A percentile compares a stretch with the other conserved stretches of the same genome.
phyloP scores from a whole-genome alignment of 805 yeast species.

The Ogataea salicorniae region DNA sequence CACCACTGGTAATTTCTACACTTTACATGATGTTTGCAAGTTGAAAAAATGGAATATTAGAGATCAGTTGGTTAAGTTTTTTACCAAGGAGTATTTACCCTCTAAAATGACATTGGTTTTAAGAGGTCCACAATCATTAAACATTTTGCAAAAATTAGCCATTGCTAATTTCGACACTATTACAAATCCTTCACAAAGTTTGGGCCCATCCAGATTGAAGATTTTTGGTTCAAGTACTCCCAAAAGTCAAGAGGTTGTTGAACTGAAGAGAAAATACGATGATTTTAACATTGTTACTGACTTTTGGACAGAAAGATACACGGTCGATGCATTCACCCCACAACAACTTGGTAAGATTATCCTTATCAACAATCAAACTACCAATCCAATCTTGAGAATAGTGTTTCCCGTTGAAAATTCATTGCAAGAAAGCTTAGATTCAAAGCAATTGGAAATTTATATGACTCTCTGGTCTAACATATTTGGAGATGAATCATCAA shows the following conservation, averaged over 20 bases:
- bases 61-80: conserved; percentile 35
- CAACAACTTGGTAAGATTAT: conserved; percentile 27
- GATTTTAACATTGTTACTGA: conserved; percentile 7
- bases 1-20: conserved; percentile 57
- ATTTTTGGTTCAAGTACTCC: neutral
- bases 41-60: conserved; percentile 33
- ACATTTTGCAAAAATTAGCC: conserved; percentile 49
- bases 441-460: conserved; percentile 26
- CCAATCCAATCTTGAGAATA: conserved; percentile 37
- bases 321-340: conserved; percentile 21
- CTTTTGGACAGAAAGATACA: conserved; percentile 20
- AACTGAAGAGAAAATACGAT: neutral
- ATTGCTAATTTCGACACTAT: conserved; percentile 37
- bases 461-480: conserved; percentile 48
- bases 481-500: conserved; percentile 57
- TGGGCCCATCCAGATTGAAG: neutral
- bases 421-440: conserved; percentile 4
- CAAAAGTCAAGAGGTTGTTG: neutral
- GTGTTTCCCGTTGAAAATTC: conserved; percentile 30
- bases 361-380: conserved; percentile 30
- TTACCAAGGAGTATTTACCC: conserved; percentile 36
- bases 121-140: conserved; percentile 62
- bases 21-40: conserved; percentile 36
- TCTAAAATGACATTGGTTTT: conserved; percentile 53
- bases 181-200: neutral